Evolutionary conservation across 805 yeast genomes (phyloP).

Genomic region (Naumovozyma castellii): DNA sequence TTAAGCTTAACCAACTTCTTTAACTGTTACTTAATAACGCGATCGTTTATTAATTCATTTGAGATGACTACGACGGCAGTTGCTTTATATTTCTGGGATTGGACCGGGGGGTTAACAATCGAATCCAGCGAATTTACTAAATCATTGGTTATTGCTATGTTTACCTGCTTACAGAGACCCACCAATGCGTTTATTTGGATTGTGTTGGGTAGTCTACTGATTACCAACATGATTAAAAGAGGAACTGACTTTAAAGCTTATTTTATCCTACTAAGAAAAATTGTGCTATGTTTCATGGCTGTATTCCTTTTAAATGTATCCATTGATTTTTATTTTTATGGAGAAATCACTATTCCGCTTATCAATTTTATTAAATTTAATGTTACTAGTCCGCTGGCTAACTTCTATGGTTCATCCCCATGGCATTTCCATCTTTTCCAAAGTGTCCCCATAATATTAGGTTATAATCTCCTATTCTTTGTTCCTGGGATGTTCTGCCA

Average conservation of each 20-base stretch:
- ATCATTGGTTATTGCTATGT: slow-evolving; percentile 44
- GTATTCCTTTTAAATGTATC: slow-evolving; percentile 33
- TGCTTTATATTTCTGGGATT: slow-evolving; percentile 67
- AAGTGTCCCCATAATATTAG: slow-evolving; percentile 67
- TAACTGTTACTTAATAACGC: slow-evolving; percentile 70
- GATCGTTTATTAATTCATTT: slow-evolving; percentile 79
- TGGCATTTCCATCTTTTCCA: slow-evolving; percentile 79
- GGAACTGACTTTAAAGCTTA: slow-evolving; percentile 6
- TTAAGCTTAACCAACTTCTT: slow-evolving; percentile 35
- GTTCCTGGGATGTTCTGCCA: slow-evolving; percentile 33
- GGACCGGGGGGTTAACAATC: slow-evolving; percentile 31
- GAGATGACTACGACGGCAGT: slow-evolving; percentile 64
- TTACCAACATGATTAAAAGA: slow-evolving; percentile 9
- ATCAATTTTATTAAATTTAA: slow-evolving; percentile 70
- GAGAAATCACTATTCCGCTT: slow-evolving; percentile 48
- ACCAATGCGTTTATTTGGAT: slow-evolving; percentile 76
- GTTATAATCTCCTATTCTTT: slow-evolving; percentile 58
- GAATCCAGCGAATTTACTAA: slow-evolving; percentile 18
- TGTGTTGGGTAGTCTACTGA: slow-evolving; percentile 39
- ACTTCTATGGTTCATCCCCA: slow-evolving; percentile 78
- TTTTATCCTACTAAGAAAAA: slow-evolving; percentile 17
- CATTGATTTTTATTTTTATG: slow-evolving; percentile 56
- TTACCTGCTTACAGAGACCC: slow-evolving; percentile 71
- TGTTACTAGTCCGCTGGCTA: slow-evolving; percentile 58
- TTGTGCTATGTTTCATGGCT: slow-evolving; percentile 8